Conservation (phyloP, 2,329 filamentous ascomycete species). For the Metarhizium humberi region DNA sequence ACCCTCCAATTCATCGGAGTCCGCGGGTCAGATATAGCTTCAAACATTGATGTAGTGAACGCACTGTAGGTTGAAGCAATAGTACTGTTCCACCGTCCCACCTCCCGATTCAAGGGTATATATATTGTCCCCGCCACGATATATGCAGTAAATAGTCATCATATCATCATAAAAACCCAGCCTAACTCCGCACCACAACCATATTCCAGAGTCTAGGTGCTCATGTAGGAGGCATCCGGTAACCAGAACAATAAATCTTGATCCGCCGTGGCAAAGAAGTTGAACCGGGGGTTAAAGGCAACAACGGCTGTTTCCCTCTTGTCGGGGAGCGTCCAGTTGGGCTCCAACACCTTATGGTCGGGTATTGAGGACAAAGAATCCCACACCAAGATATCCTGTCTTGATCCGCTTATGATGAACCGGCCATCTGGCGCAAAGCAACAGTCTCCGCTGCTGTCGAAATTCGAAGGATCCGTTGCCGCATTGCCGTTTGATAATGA, state of each 20-base stretch:
- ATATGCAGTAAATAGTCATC: neutral
- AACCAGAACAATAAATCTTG: slow-evolving; percentile 74
- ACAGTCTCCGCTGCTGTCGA: slow-evolving; percentile 64
- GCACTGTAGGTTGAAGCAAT: neutral
- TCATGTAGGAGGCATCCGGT: slow-evolving; percentile 48
- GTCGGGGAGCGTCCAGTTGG: slow-evolving; percentile 55
- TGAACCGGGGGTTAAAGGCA: slow-evolving; percentile 84
- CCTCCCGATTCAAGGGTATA: neutral
- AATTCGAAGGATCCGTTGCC: slow-evolving; percentile 25
- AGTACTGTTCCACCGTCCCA: neutral
- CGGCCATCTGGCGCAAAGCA: slow-evolving; percentile 86
- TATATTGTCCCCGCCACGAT: neutral
- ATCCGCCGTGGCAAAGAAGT: slow-evolving; percentile 85
- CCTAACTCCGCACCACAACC: neutral
- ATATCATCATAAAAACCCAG: neutral
- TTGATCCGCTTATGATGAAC: slow-evolving; percentile 73
- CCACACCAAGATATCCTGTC: slow-evolving; percentile 75
- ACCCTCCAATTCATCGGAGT: too few relatives aligned
- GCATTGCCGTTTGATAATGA: slow-evolving; percentile 12
- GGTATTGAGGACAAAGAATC: slow-evolving; percentile 55
- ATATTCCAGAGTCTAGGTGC: neutral
- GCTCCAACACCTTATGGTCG: slow-evolving; percentile 51
- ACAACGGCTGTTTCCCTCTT: slow-evolving; percentile 64
- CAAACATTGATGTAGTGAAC: neutral
- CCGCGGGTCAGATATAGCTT: too few relatives aligned